Evolutionary conservation across 169 alveolate species (phyloP).

Genomic region (Cryptosporidium muris): DNA sequence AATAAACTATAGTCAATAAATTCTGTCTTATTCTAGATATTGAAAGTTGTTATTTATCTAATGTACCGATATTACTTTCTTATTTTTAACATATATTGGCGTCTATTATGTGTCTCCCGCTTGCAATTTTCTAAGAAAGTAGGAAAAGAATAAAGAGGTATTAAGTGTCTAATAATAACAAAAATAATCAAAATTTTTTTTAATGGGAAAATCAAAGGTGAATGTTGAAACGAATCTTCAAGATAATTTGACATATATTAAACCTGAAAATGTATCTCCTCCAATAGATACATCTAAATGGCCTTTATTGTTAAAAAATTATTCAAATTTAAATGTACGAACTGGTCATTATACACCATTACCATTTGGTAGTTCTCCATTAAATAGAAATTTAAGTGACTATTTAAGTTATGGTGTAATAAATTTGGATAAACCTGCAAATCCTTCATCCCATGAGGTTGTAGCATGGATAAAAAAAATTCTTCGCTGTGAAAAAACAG

Average conservation of each 20-base stretch:
- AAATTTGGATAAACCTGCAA: slow-evolving; percentile 99
- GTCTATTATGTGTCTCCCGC: too few species aligned
- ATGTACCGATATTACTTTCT: too few species aligned
- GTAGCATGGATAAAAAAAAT: slow-evolving; percentile 99
- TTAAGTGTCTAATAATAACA: too few species aligned
- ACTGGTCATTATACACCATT: slow-evolving; percentile 99
- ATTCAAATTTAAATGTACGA: slow-evolving; percentile 93
- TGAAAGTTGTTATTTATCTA: too few species aligned
- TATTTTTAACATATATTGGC: too few species aligned
- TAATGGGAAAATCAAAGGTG: slow-evolving; percentile 15
- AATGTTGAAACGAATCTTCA: slow-evolving; percentile 3
- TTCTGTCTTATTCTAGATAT: too few species aligned
- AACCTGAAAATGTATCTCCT: slow-evolving; percentile 75
- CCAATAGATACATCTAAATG: slow-evolving; percentile 94
- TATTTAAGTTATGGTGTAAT: slow-evolving; percentile 96
- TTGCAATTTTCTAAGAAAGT: not conserved
- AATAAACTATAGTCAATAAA: too few species aligned
- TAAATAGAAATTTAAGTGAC: slow-evolving; percentile 92
- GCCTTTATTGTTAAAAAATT: slow-evolving; percentile 96
- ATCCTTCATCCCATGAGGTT: slow-evolving; percentile 99
- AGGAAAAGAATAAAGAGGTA: not conserved
- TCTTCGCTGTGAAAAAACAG: slow-evolving; percentile 99
- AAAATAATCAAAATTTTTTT: not conserved
- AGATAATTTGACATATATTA: slow-evolving; percentile 21
- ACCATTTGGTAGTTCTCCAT: slow-evolving; percentile 98